These are phyloP conservation scores for Apiospora pterosperma DNA, from an alignment of 2,329 filamentous ascomycete species.

Conservation along the genomic window DNA sequence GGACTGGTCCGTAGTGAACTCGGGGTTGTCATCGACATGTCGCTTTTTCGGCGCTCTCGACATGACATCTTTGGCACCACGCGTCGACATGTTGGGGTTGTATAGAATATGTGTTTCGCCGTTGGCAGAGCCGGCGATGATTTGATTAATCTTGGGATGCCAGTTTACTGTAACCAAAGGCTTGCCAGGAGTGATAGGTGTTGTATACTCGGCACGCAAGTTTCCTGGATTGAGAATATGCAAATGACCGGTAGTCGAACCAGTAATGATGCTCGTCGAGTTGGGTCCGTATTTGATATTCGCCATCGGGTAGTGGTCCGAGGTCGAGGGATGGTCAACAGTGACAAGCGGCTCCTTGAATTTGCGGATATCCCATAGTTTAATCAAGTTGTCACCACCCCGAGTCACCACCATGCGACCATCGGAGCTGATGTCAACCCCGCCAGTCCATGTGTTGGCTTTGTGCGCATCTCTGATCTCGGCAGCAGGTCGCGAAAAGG, in stretches of 20 bases:
- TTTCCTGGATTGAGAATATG: conserved; percentile 95
- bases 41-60: conserved; percentile 90
- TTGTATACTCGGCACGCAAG: conserved; percentile 77
- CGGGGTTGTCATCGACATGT: conserved; percentile 90
- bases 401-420: conserved; percentile 87
- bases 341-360: conserved; percentile 87
- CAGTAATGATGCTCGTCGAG: conserved; percentile 81
- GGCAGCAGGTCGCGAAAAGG: conserved; percentile 75
- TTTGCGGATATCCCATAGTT: conserved; percentile 95
- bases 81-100: conserved; percentile 76
- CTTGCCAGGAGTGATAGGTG: conserved; percentile 81
- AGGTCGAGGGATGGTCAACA: conserved; percentile 75
- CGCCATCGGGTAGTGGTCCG: conserved; percentile 75
- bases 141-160: conserved; percentile 95
- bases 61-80: conserved; percentile 85
- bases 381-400: conserved; percentile 88
- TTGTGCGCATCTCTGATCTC: conserved; percentile 83
- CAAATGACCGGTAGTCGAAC: conserved; percentile 79
- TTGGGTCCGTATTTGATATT: conserved; percentile 90
- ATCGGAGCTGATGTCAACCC: conserved; percentile 85
- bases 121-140: conserved; percentile 90
- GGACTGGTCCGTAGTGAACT: conserved; percentile 78
- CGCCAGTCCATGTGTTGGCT: conserved; percentile 84
- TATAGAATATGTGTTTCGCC: conserved; percentile 87
- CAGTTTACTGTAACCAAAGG: conserved; percentile 82